These are phyloP conservation scores for Thelonectria discophora DNA, from an alignment of 2,329 filamentous ascomycete genomes.

Conservation along the genomic window DNA sequence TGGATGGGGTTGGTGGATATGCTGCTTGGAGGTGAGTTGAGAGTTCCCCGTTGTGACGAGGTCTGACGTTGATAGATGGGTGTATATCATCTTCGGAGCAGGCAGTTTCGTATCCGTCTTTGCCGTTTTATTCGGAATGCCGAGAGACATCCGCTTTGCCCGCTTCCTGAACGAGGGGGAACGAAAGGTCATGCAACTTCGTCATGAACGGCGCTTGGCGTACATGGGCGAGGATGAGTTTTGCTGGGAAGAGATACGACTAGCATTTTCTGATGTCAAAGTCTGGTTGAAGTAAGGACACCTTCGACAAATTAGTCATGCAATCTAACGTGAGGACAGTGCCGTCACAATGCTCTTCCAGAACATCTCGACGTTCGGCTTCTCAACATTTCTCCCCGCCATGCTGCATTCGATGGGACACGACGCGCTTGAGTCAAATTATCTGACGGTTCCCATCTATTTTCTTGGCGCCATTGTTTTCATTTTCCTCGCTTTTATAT, in stretches of 20 bases:
- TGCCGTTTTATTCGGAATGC: conserved; percentile 19
- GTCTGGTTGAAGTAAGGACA: conserved; percentile 49
- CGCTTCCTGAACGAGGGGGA: conserved; percentile 16
- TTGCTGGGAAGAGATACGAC: conserved; percentile 56
- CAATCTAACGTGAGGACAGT: conserved; percentile 23
- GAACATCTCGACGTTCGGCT: conserved; percentile 60
- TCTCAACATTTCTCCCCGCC: conserved; percentile 63
- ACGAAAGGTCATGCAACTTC: conserved; percentile 14
- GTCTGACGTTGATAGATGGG: conserved; percentile 45
- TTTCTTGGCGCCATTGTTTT: conserved; percentile 56
- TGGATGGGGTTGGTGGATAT: conserved; percentile 56
- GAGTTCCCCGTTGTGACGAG: neutral
- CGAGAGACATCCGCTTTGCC: conserved; percentile 13
- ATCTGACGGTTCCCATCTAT: conserved; percentile 63
- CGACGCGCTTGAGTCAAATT: conserved; percentile 56
- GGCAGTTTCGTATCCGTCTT: conserved; percentile 10
- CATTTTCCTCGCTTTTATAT: conserved; percentile 52
- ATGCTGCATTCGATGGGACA: conserved; percentile 62
- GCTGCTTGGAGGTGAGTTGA: conserved; percentile 51
- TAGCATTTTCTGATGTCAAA: conserved; percentile 57
- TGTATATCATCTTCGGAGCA: conserved; percentile 60
- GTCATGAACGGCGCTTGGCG: conserved; percentile 23
- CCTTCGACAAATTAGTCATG: neutral
- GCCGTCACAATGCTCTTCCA: conserved; percentile 57
- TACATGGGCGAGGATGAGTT: conserved; percentile 59